These are phyloP conservation scores for Hymenoscyphus infarciens DNA, from an alignment of 2,329 filamentous ascomycete species.

Conservation along the genomic window DNA sequence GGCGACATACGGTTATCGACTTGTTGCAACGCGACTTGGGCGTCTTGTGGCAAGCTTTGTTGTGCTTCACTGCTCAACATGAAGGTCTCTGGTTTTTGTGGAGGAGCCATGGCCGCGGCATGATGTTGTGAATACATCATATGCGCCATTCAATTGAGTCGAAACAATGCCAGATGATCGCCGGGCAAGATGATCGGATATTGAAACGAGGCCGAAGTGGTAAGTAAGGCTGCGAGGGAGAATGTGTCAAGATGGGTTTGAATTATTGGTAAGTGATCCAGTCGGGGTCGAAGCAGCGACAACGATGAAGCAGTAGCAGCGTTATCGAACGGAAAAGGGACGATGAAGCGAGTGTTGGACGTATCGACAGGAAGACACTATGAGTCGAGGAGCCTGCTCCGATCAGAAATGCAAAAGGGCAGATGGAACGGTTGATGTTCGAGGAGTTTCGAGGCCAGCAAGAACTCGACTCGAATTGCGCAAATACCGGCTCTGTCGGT, in stretches of 20 bases:
- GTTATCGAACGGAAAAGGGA: slow-evolving; percentile 24
- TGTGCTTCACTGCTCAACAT: slow-evolving; percentile 97
- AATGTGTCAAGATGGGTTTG: slow-evolving; percentile 15
- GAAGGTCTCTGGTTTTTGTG: slow-evolving; percentile 97
- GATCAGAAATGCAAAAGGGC: slow-evolving; percentile 30
- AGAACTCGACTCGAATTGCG: slow-evolving; percentile 33
- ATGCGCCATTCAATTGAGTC: slow-evolving; percentile 36
- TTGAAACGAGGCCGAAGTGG: slow-evolving; percentile 30
- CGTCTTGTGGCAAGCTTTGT: slow-evolving; percentile 92
- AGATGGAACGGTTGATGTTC: slow-evolving; percentile 35
- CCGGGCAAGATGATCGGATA: slow-evolving; percentile 14
- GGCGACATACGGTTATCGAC: slow-evolving; percentile 84
- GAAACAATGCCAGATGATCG: slow-evolving; percentile 26
- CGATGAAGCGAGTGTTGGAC: slow-evolving; percentile 32
- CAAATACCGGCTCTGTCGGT: slow-evolving; percentile 23
- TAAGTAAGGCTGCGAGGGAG: slow-evolving; percentile 23
- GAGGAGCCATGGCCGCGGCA: slow-evolving; percentile 74
- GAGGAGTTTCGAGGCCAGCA: slow-evolving; percentile 37
- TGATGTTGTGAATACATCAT: slow-evolving; percentile 74
- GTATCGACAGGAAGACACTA: slow-evolving; percentile 22
- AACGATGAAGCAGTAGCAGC: slow-evolving; percentile 32
- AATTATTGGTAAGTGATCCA: slow-evolving; percentile 14
- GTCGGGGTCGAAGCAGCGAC: slow-evolving; percentile 26
- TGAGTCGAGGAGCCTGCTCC: slow-evolving; percentile 34
- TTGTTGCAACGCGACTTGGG: slow-evolving; percentile 94